Conservation (phyloP, 257 asterid genomes). For the Lantana camara region DNA sequence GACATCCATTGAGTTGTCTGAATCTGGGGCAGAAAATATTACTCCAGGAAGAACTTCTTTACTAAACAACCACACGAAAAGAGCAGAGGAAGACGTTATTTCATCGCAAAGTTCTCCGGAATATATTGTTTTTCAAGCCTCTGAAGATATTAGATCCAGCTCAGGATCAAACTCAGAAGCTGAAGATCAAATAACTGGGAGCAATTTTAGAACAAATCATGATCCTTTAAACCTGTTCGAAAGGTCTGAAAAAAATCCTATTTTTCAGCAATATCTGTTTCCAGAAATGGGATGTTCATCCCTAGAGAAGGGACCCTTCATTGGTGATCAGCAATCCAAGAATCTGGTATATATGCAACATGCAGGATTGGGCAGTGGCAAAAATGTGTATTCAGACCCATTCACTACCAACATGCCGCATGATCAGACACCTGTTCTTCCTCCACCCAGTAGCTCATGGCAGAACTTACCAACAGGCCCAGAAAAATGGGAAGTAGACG, state of each 20-base stretch:
- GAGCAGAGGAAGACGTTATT: conserved; percentile 47
- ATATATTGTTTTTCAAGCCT: conserved; percentile 51
- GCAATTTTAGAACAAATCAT: conserved; percentile 32
- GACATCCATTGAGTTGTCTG: conserved; percentile 38
- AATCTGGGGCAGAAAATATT: conserved; percentile 36
- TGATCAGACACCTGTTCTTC: conserved; percentile 30
- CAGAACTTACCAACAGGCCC: conserved; percentile 36
- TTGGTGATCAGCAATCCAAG: conserved; percentile 39
- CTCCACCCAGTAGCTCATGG: conserved; percentile 40
- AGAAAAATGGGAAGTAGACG: conserved; percentile 38
- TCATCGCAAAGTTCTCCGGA: conserved; percentile 73
- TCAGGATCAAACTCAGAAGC: conserved; percentile 63
- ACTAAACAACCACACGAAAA: conserved; percentile 34
- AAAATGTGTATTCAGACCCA: too few relatives aligned
- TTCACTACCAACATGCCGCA: too few relatives aligned
- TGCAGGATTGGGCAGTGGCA: conserved; percentile 25
- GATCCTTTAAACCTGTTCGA: conserved; percentile 25
- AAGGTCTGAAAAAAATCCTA: conserved; percentile 32
- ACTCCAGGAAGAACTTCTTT: conserved; percentile 26
- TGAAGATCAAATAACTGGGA: conserved; percentile 46
- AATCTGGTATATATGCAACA: conserved; percentile 29
- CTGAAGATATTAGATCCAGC: conserved; percentile 54
- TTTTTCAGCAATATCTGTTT: conserved; percentile 41
- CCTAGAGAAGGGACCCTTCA: conserved; percentile 26
- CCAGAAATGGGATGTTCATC: conserved; percentile 30